Evolutionary conservation across 768 basidiomycete genomes (phyloP), one percentile per base, ranked within the genome.

Genomic region (Termitomyces titanicus): DNA sequence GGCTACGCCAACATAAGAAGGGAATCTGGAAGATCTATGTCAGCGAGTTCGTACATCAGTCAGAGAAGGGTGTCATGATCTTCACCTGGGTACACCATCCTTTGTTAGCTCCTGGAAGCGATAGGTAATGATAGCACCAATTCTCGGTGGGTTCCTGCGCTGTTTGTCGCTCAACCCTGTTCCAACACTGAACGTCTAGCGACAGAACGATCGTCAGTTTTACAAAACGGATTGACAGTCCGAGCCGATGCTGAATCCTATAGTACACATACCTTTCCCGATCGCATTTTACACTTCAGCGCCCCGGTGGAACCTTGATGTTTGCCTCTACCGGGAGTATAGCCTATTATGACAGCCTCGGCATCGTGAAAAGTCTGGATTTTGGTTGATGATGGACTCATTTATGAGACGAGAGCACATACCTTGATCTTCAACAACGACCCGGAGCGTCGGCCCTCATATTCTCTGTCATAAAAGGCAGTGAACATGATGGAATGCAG

Each of bases 61-160:
- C 22, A 54, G 25, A 17, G 29, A 8, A 27, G 13, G 54, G 25
- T 22, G 12, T 25, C 31, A 1, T 18, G 6, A 38, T 35, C 51
- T 69, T 24, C 54, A 81, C 82, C 83, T 71, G n/a, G 83, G 82
- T 3, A 81, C 78, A 2, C 80, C 79, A 59, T 81, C 78, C 56
- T 70, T 74, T 1, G 82, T 83, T 17, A 85, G 67, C 62, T 84
- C 83, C 60, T 83, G 82, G 64, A 84, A 85, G 31, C 81, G 74
- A 67, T 85, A 85, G 0, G 72, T 72, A 31, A 85, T 78, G 54
- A 85, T 83, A 0, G 75, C 65, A 5, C 82, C 82, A 31, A 82
- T 64, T 58, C 78, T 77, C 3, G 82, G 82, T n/a, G 83, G 82
- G 35, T 74, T 73, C 54, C 71, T 70, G 54, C 83, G 77, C 53